phyloP scores from a whole-genome alignment of 345 rosid genomes.

The Salix arbutifolia region DNA sequence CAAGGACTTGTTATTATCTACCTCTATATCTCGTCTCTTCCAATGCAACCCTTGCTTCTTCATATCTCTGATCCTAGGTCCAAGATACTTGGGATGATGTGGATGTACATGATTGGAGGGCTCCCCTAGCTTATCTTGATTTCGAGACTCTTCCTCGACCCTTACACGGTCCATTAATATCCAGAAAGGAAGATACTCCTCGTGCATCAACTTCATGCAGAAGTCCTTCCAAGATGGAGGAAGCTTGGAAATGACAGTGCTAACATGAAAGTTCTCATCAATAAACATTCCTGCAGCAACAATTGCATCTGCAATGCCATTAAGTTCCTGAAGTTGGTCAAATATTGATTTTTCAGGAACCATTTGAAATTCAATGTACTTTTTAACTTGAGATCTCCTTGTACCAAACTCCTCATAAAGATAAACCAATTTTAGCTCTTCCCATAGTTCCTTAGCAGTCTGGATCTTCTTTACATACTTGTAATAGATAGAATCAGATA shows the following conservation, averaged over 20 bases:
- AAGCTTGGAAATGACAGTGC: conserved; percentile 65
- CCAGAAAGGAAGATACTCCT: conserved; percentile 50
- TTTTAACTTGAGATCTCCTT: conserved; percentile 63
- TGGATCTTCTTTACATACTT: conserved; percentile 45
- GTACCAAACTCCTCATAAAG: conserved; percentile 56
- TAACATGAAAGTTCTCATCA: conserved; percentile 74
- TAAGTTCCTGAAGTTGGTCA: conserved; percentile 62
- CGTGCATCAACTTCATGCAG: conserved; percentile 47
- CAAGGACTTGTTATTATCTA: conserved; percentile 17
- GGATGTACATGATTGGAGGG: conserved; percentile 21
- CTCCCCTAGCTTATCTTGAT: conserved; percentile 21
- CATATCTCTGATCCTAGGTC: conserved; percentile 34
- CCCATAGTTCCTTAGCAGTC: conserved; percentile 81
- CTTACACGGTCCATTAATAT: conserved; percentile 53
- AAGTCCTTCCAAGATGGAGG: conserved; percentile 81
- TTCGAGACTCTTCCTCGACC: conserved; percentile 50
- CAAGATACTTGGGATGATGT: conserved; percentile 24
- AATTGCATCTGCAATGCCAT: conserved; percentile 62
- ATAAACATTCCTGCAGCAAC: conserved; percentile 53
- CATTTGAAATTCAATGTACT: conserved; percentile 69
- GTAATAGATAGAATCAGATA: conserved; percentile 62
- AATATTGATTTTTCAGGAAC: conserved; percentile 50
- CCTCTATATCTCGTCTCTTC: conserved; percentile 41
- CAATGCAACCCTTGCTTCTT: conserved; percentile 32
- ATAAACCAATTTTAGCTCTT: conserved; percentile 62